Evolutionary conservation across 208 protist species (phyloP), one percentile per base, ranked within the genome.

Genomic region (Wallacemonas collosoma): DNA sequence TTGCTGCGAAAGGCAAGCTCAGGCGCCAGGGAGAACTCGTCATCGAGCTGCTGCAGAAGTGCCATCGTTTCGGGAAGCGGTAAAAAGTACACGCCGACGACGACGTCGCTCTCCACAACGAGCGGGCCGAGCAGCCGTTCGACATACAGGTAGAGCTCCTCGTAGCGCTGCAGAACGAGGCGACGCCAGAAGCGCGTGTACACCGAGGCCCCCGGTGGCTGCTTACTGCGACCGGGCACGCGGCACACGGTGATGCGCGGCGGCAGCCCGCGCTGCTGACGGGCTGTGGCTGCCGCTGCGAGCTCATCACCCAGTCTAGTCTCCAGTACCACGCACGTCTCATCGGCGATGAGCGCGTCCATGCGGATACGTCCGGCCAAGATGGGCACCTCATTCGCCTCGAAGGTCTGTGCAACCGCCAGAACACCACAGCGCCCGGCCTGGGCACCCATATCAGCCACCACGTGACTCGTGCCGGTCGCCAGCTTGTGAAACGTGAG

Each of bases 41-140:
- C 57, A 65, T 88, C 81, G 11, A 85, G 77, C 41, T 54, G 43
- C 51, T 64, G 73, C 12, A 88, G 61, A 4, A 61, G 72, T 17
- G 60, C 63, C 14, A 77, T 47, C 1, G 85, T 77, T 38, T 76
- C 75, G 12, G 75, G 75, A 47, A 93, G 66, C 3, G 84, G 76
- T 9, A 94, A 56, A 9, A 94, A 72, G 80, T 90, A 92, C 2
- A 94, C 58, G 40, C 86, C 89, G 47, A 87, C 41, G 26, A 94
- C 85, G 38, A 89, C 78, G 43, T 91, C 80, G 61, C 89, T 94
- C 67, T 94, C 89, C 44, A 84, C 68, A 50, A 91, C 82, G 4
- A 94, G 76, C 35, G 86, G 82, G 14, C 73, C 72, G 40, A 94
- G 36, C 47, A 81, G 45, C 2, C 58, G 43, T 56, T 94, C 89